Evolutionary conservation across 441 rosid genomes (phyloP), one percentile per base, ranked within the genome.

Genomic region (Isatis lusitanica): DNA sequence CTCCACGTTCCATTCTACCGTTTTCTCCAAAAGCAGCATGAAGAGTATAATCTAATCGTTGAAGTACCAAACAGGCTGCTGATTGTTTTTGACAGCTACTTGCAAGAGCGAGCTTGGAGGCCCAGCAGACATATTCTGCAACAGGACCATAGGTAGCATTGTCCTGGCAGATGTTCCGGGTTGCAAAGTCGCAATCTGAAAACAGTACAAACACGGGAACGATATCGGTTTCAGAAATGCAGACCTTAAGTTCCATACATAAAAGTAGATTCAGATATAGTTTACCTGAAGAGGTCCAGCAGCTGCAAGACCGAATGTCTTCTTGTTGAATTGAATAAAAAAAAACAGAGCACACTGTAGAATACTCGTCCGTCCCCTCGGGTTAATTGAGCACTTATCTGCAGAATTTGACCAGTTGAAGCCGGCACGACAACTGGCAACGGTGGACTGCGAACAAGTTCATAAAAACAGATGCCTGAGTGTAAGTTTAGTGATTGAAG

Each of bases 291-390:
- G 87, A 56, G 97, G 86, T 74, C 90, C 97, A 67, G 86, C 89
- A 81, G 99, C 91, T 21, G 98, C 97, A 71, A 94, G 94, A 58
- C 99, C 99, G 51, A 90, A 85, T 33, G 94, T 81, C 66, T 94
- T 94, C 89, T 92, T 94, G 88, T 94, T 94, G 77, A 94, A 94
- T 55, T 92, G 99, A 78, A 94, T 94, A 97, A 94, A 85, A 85
- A 85, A 94, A 94, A 39, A 98, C 99, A 82, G 76, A 84, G 67
- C 74, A 89, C 66, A 74, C 80, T 83, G 75, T 94, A 94, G 74
- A 86, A 88, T 74, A 90, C 83, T 81, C 87, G 97, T 43, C 97
- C 99, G 68, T 92, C 99, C 66, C 36, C 86, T 52, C 86, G 77
- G 52, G 75, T 79, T 81, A 94, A 79, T 81, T 88, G 93, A 21